A percentile compares a stretch with the other conserved stretches of the same genome.
These are phyloP conservation scores for Rhodotorula sp. DNA, from an alignment of 1,284 basidiomycete genomes.

Conservation along the genomic window DNA sequence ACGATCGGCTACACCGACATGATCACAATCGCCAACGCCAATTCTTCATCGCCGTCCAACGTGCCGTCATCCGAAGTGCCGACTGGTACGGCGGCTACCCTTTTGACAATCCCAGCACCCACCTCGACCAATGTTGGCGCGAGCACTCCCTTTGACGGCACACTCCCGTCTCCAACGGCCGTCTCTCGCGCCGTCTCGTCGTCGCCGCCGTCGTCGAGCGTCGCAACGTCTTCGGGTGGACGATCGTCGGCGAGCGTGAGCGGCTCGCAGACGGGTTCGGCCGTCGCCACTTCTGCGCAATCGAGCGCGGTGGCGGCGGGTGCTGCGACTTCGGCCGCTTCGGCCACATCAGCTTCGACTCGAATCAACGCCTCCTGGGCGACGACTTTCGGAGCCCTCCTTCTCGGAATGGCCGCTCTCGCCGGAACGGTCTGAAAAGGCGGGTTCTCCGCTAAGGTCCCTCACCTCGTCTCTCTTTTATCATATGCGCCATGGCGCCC, in stretches of 20 bases:
- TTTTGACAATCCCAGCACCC: conserved; percentile 26
- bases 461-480: no score
- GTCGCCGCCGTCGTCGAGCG: background rate
- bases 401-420: no score
- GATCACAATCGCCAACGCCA: conserved; percentile 28
- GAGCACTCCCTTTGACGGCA: conserved; percentile 9
- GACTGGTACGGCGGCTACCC: conserved; percentile 21
- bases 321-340: no score
- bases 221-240: background rate
- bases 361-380: no score
- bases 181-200: conserved; percentile 8
- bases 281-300: background rate
- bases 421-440: no score
- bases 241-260: background rate
- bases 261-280: background rate
- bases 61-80: conserved; percentile 8
- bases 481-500: no score
- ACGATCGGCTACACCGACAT: conserved; percentile 37
- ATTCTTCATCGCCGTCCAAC: background rate
- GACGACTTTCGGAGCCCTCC: no score
- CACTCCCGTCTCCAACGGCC: conserved; percentile 25
- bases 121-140: conserved; percentile 24
- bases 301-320: no score
- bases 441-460: no score
- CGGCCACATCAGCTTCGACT: no score